Evolutionary conservation across 805 yeast genomes (phyloP).

Genomic region (Cyberlindnera subsufficiens): DNA sequence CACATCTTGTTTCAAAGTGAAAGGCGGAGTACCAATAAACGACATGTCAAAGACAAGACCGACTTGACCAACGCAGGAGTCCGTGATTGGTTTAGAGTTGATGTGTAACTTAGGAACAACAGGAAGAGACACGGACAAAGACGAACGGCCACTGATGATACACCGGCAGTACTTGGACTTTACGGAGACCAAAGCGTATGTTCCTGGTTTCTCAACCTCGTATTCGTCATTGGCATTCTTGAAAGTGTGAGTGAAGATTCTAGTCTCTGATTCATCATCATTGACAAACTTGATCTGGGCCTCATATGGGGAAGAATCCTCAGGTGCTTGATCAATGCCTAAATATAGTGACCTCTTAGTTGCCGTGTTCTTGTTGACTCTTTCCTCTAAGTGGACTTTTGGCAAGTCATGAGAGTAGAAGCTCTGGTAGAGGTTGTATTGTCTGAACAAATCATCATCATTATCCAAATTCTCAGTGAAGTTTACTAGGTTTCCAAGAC

Average conservation of each 20-base stretch:
- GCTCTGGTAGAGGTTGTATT: constrained; percentile 35
- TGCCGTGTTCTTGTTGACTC: constrained; percentile 27
- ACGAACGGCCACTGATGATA: constrained; percentile 47
- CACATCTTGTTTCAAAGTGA: constrained; percentile 55
- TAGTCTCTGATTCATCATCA: constrained; percentile 22
- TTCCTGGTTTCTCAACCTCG: constrained; percentile 55
- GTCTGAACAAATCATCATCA: constrained; percentile 22
- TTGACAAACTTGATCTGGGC: constrained; percentile 27
- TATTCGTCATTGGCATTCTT: constrained; percentile 27
- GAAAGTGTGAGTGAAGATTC: constrained; percentile 21
- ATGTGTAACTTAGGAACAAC: constrained; percentile 45
- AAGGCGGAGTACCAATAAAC: constrained; percentile 79
- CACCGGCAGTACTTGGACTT: constrained; percentile 65
- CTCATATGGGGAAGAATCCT: constrained; percentile 27
- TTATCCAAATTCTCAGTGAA: constrained; percentile 26
- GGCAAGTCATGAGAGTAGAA: constrained; percentile 55
- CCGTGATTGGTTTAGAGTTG: constrained; percentile 50
- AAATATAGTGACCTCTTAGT: constrained; percentile 33
- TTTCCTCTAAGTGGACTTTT: constrained; percentile 40
- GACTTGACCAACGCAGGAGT: constrained; percentile 87
- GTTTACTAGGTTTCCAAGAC: constrained; percentile 54
- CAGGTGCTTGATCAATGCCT: constrained; percentile 26
- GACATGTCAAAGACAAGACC: constrained; percentile 73
- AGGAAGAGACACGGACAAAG: constrained; percentile 50
- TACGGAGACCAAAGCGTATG: constrained; percentile 49